Conservation (phyloP, 2,329 filamentous ascomycete species). For the Phymatotrichopsis omnivora region DNA sequence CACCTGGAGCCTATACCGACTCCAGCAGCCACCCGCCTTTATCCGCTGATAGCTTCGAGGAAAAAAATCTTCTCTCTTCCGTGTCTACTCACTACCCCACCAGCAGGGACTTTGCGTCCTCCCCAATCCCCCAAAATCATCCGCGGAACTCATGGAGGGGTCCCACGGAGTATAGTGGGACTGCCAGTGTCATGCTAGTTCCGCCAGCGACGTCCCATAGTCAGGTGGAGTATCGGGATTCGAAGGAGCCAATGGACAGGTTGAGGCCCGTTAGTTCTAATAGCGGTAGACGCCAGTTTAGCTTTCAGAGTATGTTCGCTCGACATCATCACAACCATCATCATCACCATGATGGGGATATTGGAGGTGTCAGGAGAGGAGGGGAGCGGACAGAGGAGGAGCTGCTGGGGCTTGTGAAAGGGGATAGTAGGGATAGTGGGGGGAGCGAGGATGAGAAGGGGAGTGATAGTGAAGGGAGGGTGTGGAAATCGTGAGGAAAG, state of each 20-base stretch:
- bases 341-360: constrained; percentile 35
- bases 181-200: too few species aligned
- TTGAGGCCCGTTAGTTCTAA: too few species aligned
- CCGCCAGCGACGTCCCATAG: too few species aligned
- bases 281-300: constrained; percentile 67
- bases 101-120: too few species aligned
- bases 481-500: background rate
- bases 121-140: constrained; percentile 10
- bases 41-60: too few species aligned
- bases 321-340: constrained; percentile 30
- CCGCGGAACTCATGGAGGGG: too few species aligned
- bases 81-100: too few species aligned
- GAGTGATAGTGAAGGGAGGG: constrained; percentile 8
- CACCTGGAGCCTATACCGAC: constrained; percentile 35
- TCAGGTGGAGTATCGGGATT: too few species aligned
- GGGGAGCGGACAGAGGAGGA: constrained; percentile 89
- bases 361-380: constrained; percentile 38
- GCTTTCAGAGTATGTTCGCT: constrained; percentile 68
- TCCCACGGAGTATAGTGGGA: too few species aligned
- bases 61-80: too few species aligned
- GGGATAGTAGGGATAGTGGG: constrained; percentile 42
- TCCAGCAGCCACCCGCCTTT: constrained; percentile 34
- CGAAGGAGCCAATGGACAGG: too few species aligned
- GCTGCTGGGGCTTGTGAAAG: constrained; percentile 68
- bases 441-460: constrained; percentile 14